Base-by-base conservation (phyloP, 2,329 filamentous ascomycete genomes). In the Clonostachys rhizophaga region DNA sequence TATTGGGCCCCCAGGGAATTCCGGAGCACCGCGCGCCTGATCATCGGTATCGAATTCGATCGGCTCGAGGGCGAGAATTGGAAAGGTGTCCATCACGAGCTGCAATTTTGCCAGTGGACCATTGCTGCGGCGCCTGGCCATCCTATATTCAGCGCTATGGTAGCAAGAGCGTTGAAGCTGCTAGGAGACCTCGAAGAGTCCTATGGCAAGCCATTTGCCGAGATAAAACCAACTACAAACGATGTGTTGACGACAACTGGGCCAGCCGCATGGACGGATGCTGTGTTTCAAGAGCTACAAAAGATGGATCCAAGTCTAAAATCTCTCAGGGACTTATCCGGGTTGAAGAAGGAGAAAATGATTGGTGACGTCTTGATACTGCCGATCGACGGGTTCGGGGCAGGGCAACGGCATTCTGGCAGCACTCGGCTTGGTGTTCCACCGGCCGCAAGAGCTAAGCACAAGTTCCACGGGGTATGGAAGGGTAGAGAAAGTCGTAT, bases 81-180 rank as follows among this genome's bases (percentile, higher is more conserved):
- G 94, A 99, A 97, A 72, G 94, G 90, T 53, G 87, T 94, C 50
- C 83, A 92, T 53, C 91, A 64, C 40, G 49, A 47, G 35, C 49
- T 99, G 51, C 94, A 97, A 64, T 97, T 99, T 68, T 99, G 94
- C 70, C 94, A 99, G 66, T 99, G 94, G 94, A 99, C 94, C 2
- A 96, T 99, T 52, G 92, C 96, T 67, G 75, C 88, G 48, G 99
- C 99, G 67, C 87, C 92, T 0, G 94, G 94, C 11, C 94, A 99
- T 64, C 94, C 94, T 0, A 83, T 96, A 12, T 78, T 99, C 49
- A 83, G 91, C 52, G 89, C 96, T 51, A 81, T 96, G 50, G 90
- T 99, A 33, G 77, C 87, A 13, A 86, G 84, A 54, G 74, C 77
- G 49, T 79, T 86, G 67, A 91, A 95, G 74, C 74, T 74, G 46